Base-by-base conservation (phyloP, 805 yeast species). In the Metschnikowia noctiluminum region DNA sequence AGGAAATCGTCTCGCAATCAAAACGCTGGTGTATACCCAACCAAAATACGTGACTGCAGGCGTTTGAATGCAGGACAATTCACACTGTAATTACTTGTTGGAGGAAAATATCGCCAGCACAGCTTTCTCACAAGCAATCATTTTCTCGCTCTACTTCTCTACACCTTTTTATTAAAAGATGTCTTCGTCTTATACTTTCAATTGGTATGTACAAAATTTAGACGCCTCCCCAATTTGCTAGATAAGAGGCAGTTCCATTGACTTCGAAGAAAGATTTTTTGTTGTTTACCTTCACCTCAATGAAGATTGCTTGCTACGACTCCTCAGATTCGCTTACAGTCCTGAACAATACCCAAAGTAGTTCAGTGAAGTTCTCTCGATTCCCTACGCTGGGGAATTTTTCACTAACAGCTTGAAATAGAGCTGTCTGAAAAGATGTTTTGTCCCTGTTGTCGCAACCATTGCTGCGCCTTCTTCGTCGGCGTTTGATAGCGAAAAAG, bases 151-250 rank as follows among this genome's bases (percentile, higher is more conserved):
- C 28, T 36, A 5, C 28, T 31, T 15, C 42, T 9, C 35, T 34
- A 32, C 34, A n/a, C 16, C 12, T 6, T 15, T 11, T 35, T 28
- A 21, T 13, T 26, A 13, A 26, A 42, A 46, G 40, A 69, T 68
- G 73, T 65, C 72, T 36, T 56, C 67, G 41, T 59, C 58, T 44
- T 70, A 60, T 53, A 69, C 71, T 31, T 70, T 70, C 60, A 67
- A 65, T 61, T 70, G 75, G 75, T 70, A 70, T 56, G 75, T 68
- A 14, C 14, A 16, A 21, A 30, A 3, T 30, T 5, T 30, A 30
- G 12, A 30, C 6, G 32, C 12, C 32, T 12, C 21, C 4, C 21
- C 21, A 21, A 2, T 21, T 21, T 21, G 21, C 21, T 21, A 21
- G 21, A 21, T 4, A 21, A 21, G 21, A 21, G 21, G 4, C 21